Base-by-base conservation (phyloP, 345 rosid genomes). In the Passiflora organensis region DNA sequence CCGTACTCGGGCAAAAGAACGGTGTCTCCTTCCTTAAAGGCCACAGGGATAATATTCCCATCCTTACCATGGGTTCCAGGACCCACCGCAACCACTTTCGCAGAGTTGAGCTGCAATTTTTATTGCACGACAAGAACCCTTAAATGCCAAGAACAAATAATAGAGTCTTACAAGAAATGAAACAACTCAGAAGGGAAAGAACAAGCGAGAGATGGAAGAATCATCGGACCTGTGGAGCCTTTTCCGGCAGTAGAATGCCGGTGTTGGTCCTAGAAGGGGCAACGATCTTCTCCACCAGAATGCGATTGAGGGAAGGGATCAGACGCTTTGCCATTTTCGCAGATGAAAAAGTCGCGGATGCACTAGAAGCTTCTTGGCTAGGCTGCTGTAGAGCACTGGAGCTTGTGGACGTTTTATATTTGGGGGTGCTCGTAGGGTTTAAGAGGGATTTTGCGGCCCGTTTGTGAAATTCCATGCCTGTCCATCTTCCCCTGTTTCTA, bases 1-100 rank as follows among this genome's bases (percentile, higher is more conserved):
- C 71, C 71, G 16, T 66, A 66, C 19, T 59, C 64, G 13, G 71
- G 71, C 60, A 66, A 53, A 53, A 66, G 60, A 46, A 59, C 71
- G 23, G 55, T 59, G 43, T 66, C 65, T n/a, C 65, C 71, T 59
- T 59, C 71, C 64, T 59, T 66, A 6, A 66, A 11, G 34, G 59
- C 3, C 3, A 66, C 55, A 46, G 71, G 71, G 19, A 66, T 53
- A 11, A 23, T 54, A 28, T 59, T 36, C 44, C 71, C 64, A 15
- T 66, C 59, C 48, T 44, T 52, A 48, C 59, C 65, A 25, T 37
- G 64, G 28, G 47, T 34, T 53, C 70, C 70, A 24, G 70, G 60
- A 36, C 64, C 70, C 55, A 66, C 65, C 8, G 56, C 55, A 45
- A 66, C 55, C 4, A 66, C 71, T 59, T 59, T 66, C 6, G 64